phyloP scores from a whole-genome alignment of 805 yeast species.

The Saccharomycopsis vini region DNA sequence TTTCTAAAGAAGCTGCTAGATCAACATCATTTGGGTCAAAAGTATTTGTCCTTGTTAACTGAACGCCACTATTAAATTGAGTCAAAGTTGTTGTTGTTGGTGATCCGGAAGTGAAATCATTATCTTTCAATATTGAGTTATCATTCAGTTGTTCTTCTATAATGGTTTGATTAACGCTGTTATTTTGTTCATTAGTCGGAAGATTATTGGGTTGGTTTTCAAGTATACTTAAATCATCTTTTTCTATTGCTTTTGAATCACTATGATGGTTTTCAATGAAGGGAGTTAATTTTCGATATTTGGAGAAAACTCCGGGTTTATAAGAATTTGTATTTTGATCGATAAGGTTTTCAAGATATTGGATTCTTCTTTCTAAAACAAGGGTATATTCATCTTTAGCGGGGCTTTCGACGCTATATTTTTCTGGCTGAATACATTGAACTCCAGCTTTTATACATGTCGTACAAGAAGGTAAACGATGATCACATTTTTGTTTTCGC shows the following conservation, averaged over 20 bases:
- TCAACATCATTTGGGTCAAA: conserved; percentile 14
- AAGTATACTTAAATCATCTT: not conserved
- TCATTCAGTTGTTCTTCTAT: too few relatives aligned
- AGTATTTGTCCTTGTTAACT: conserved; percentile 9
- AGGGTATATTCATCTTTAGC: conserved; percentile 49
- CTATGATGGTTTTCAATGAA: conserved; percentile 14
- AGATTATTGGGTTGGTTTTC: too few relatives aligned
- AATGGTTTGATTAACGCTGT: too few relatives aligned
- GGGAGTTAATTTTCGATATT: conserved; percentile 33
- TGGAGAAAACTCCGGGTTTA: conserved; percentile 22
- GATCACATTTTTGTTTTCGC: conserved; percentile 58
- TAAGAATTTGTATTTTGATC: conserved; percentile 25
- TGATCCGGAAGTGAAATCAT: not conserved
- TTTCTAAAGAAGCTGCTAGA: conserved; percentile 8
- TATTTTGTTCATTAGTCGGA: too few relatives aligned
- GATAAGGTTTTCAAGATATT: conserved; percentile 40
- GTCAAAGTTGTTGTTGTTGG: not conserved
- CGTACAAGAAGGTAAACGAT: conserved; percentile 53
- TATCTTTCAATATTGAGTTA: not conserved
- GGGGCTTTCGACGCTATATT: conserved; percentile 38
- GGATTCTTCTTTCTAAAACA: conserved; percentile 46
- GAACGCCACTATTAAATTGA: not conserved
- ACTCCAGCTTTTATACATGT: conserved; percentile 58
- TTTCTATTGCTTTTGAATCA: not conserved
- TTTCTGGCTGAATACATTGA: conserved; percentile 54